Evolutionary conservation across 148 eudicot species (phyloP).

Genomic region (Rhododendron ovatum): DNA sequence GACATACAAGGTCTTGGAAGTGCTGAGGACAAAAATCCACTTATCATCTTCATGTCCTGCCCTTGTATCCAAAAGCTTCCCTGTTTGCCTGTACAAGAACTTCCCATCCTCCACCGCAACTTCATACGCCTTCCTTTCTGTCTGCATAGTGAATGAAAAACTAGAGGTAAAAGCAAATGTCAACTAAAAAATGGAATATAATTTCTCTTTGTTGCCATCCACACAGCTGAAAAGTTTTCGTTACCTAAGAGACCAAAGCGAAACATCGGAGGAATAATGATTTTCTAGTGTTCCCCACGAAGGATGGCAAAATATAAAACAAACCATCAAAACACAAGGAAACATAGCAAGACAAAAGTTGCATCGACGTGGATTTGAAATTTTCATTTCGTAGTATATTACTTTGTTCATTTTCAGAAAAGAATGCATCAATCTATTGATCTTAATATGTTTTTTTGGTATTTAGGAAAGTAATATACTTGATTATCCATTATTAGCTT

Average conservation of each 20-base stretch:
- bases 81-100: slow-evolving; percentile 25
- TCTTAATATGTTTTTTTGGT: not conserved
- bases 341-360: not conserved
- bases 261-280: not conserved
- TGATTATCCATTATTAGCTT: not conserved
- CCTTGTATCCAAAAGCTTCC: slow-evolving; percentile 25
- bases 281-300: not conserved
- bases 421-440: not conserved
- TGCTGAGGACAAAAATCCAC: slow-evolving; percentile 41
- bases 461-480: not conserved
- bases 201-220: not conserved
- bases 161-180: not conserved
- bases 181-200: not conserved
- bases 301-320: not conserved
- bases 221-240: not conserved
- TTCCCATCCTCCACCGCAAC: slow-evolving; percentile 30
- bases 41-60: slow-evolving; percentile 22
- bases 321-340: not conserved
- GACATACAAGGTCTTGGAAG: slow-evolving; percentile 28
- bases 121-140: slow-evolving; percentile 34
- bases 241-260: not conserved
- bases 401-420: not conserved
- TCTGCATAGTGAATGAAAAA: slow-evolving; percentile 13
- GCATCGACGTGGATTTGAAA: not conserved
- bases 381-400: not conserved